A percentile compares a stretch with the other conserved stretches of the same genome.
Conservation (phyloP, 1,284 basidiomycete species). For the Grifola frondosa region DNA sequence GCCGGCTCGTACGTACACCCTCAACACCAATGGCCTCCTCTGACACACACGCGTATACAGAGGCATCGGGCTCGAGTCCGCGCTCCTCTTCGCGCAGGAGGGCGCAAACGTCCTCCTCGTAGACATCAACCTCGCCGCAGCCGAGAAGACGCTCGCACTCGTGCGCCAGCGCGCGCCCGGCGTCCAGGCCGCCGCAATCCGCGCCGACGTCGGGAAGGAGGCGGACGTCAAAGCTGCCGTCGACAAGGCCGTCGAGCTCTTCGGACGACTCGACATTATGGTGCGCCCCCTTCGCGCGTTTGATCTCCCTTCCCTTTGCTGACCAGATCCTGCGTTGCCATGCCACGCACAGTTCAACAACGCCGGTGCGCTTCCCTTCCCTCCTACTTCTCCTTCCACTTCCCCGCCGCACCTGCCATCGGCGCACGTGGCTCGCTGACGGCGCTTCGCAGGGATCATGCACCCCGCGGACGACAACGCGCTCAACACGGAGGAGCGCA, state of each 20-base stretch:
- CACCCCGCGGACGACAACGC: slow-evolving; percentile 93
- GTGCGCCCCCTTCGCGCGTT: slow-evolving; percentile 44
- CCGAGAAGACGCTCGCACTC: slow-evolving; percentile 66
- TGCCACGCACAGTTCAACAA: slow-evolving; percentile 75
- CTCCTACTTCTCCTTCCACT: neutral
- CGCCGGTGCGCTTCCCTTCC: slow-evolving; percentile 53
- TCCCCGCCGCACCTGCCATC: neutral
- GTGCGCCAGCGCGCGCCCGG: slow-evolving; percentile 70
- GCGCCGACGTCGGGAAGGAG: slow-evolving; percentile 89
- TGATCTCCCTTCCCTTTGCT: neutral
- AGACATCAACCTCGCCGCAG: slow-evolving; percentile 82
- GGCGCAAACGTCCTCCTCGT: slow-evolving; percentile 86
- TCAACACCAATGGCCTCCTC: slow-evolving; percentile 2
- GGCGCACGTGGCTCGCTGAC: slow-evolving; percentile 2
- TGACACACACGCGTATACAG: slow-evolving; percentile 37
- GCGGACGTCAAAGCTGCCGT: slow-evolving; percentile 81
- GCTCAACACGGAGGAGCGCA: slow-evolving; percentile 91
- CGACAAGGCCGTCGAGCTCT: slow-evolving; percentile 76
- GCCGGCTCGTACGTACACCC: slow-evolving; percentile 71
- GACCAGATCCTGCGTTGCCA: neutral
- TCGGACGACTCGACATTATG: slow-evolving; percentile 91
- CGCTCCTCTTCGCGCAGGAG: slow-evolving; percentile 89
- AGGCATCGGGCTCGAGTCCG: slow-evolving; percentile 93
- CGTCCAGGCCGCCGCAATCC: slow-evolving; percentile 70
- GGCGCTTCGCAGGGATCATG: slow-evolving; percentile 73